A percentile compares a stretch with the other conserved stretches of the same genome.
Conservation (phyloP, 2,329 filamentous ascomycete genomes). For the Microdochium nivale region DNA sequence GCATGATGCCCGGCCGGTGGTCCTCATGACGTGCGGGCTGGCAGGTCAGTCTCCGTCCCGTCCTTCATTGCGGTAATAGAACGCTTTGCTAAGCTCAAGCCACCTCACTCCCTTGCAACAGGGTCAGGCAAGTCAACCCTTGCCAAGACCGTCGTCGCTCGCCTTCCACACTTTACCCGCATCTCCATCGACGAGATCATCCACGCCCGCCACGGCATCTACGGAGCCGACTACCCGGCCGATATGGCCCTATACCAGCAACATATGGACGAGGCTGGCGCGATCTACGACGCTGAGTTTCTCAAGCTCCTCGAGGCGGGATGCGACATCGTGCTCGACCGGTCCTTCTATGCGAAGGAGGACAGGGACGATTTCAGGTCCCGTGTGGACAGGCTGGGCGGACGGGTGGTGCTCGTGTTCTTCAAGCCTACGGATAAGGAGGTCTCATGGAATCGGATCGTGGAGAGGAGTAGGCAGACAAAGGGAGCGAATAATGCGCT, state of each 20-base stretch:
- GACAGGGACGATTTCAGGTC: constrained; percentile 20
- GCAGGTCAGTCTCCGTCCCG: constrained; percentile 10
- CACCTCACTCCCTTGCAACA: constrained; percentile 1
- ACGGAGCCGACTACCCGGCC: constrained; percentile 15
- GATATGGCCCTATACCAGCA: constrained; percentile 7
- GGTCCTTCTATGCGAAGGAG: constrained; percentile 19
- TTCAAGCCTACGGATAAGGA: constrained; percentile 16
- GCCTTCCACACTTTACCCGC: constrained; percentile 13
- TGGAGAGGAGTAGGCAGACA: constrained; percentile 11
- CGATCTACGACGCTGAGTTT: neutral
- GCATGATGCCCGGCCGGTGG: constrained; percentile 13
- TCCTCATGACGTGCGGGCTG: constrained; percentile 21
- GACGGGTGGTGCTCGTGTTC: constrained; percentile 20
- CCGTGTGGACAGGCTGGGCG: constrained; percentile 14
- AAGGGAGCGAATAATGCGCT: constrained; percentile 19
- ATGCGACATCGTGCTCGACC: constrained; percentile 19
- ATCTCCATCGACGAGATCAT: constrained; percentile 17
- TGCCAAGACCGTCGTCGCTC: constrained; percentile 14
- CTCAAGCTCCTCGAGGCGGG: constrained; percentile 5
- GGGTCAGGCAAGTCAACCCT: constrained; percentile 20
- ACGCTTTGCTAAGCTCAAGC: no score
- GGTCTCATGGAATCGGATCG: constrained; percentile 20
- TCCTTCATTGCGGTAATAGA: neutral
- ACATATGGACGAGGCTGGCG: constrained; percentile 12
- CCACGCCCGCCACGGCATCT: constrained; percentile 15